Evolutionary conservation across 176 grass and related monocot genomes (phyloP).

Genomic region (Aegilops sharonensis): DNA sequence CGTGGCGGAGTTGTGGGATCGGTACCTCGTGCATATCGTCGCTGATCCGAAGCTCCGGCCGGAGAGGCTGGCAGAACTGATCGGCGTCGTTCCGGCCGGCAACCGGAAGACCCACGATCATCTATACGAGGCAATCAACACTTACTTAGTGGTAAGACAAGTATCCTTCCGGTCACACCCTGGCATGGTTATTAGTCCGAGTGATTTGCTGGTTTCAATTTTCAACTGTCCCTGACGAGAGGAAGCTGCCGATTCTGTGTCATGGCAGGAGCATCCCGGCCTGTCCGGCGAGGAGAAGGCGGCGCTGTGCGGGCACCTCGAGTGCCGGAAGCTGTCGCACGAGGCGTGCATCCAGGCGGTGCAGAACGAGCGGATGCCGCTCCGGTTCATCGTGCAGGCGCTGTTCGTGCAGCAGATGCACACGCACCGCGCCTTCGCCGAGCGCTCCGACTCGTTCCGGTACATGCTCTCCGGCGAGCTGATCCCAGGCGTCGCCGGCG

Average conservation of each 20-base stretch:
- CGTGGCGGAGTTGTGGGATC: constrained; percentile 75
- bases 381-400: constrained; percentile 90
- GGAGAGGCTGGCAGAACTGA: constrained; percentile 54
- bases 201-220: neutral
- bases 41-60: constrained; percentile 42
- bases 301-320: constrained; percentile 54
- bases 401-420: constrained; percentile 91
- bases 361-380: constrained; percentile 89
- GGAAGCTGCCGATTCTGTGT: neutral
- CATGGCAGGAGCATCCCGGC: constrained; percentile 47
- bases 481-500: constrained; percentile 28
- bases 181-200: neutral
- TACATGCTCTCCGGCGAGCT: constrained; percentile 52
- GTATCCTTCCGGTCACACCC: neutral
- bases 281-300: constrained; percentile 62
- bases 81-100: constrained; percentile 45
- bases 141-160: constrained; percentile 61
- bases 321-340: constrained; percentile 82
- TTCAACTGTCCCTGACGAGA: neutral
- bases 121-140: constrained; percentile 74
- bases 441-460: constrained; percentile 86
- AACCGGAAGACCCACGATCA: constrained; percentile 71
- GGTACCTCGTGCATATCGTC: constrained; percentile 56
- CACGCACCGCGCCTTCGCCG: constrained; percentile 70
- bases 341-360: constrained; percentile 79